These are phyloP conservation scores for Fraxinus sp. DNA, from an alignment of 305 asterid species.

Conservation along the genomic window DNA sequence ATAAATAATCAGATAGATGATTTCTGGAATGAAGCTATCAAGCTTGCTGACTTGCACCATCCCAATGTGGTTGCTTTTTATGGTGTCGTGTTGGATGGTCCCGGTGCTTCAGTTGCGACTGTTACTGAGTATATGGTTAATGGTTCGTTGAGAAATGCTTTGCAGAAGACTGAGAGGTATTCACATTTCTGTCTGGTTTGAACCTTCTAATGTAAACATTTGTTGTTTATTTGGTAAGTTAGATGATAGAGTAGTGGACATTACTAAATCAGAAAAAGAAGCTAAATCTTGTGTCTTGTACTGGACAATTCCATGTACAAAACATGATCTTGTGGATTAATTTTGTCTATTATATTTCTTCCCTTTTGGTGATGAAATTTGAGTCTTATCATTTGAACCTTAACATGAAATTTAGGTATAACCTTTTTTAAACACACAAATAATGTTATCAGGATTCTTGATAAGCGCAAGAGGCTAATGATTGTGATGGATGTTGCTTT, in stretches of 20 bases:
- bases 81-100: slow-evolving; percentile 95
- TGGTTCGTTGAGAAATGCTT: slow-evolving; percentile 86
- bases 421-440: not conserved
- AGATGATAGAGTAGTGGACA: not conserved
- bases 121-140: slow-evolving; percentile 97
- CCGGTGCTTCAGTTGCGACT: slow-evolving; percentile 89
- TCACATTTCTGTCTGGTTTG: slow-evolving; percentile 1
- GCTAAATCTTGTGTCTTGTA: not conserved
- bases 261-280: not conserved
- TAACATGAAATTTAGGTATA: not conserved
- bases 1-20: slow-evolving; percentile 65
- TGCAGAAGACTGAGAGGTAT: slow-evolving; percentile 80
- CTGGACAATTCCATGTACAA: not conserved
- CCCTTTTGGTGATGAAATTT: not conserved
- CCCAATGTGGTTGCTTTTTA: slow-evolving; percentile 98
- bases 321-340: not conserved
- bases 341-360: not conserved
- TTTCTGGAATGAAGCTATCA: slow-evolving; percentile 96
- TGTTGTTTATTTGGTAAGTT: not conserved
- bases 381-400: not conserved
- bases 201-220: not conserved
- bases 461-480: slow-evolving; percentile 85
- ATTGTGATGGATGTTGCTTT: slow-evolving; percentile 95
- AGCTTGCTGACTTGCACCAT: slow-evolving; percentile 94
- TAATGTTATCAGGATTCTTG: slow-evolving; percentile 59